A percentile compares a stretch with the other conserved stretches of the same genome.
Evolutionary conservation across 805 yeast species (phyloP).

Genomic region (Priceomyces carsonii): DNA sequence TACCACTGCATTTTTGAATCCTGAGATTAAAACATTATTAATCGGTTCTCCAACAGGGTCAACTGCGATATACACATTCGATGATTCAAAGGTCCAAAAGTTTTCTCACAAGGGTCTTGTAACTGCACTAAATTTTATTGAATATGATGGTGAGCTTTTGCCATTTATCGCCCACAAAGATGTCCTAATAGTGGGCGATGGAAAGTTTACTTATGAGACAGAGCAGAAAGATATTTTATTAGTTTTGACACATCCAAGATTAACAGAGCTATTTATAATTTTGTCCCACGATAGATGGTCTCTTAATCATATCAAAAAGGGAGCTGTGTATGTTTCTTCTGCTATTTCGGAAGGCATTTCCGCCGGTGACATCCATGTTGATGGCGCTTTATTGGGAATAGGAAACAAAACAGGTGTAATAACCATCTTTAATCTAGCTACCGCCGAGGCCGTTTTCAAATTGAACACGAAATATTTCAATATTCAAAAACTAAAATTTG

Average conservation of each 20-base stretch:
- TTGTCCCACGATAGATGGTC: constrained; percentile 24
- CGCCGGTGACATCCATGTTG: constrained; percentile 43
- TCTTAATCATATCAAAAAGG: constrained; percentile 12
- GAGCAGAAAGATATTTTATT: constrained; percentile 15
- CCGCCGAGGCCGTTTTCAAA: constrained; percentile 25
- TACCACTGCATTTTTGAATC: constrained; percentile 6
- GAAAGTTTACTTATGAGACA: constrained; percentile 5
- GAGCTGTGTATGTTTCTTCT: constrained; percentile 10
- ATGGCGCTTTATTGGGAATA: constrained; percentile 47
- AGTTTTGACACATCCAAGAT: constrained; percentile 34
- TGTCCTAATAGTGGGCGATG: constrained; percentile 14
- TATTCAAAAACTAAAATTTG: constrained; percentile 47
- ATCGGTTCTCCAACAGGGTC: constrained; percentile 17
- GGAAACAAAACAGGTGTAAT: constrained; percentile 36
- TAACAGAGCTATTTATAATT: constrained; percentile 26
- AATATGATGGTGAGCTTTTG: constrained; percentile 9
- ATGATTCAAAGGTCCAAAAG: constrained; percentile 9
- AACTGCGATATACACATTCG: constrained; percentile 10
- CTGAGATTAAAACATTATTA: constrained; percentile 5
- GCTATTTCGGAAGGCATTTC: constrained; percentile 12
- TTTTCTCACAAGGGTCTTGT: constrained; percentile 16
- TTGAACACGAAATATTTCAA: constrained; percentile 21
- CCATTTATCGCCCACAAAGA: constrained; percentile 22
- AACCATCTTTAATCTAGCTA: constrained; percentile 39
- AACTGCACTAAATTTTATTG: constrained; percentile 12